phyloP scores from a whole-genome alignment of 169 alveolate species.

The Theileria parva region DNA sequence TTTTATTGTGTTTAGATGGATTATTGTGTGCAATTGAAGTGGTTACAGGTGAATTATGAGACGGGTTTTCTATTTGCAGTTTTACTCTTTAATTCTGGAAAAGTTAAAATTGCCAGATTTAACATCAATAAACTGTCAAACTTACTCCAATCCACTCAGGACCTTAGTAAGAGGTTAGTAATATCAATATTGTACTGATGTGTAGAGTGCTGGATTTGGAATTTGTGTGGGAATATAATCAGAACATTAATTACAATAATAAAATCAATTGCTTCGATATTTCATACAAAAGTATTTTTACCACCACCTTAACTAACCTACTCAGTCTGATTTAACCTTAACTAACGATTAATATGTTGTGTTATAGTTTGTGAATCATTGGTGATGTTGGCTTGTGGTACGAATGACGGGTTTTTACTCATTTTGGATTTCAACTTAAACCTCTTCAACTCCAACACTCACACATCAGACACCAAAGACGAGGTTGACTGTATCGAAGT shows the following conservation, averaged over 20 bases:
- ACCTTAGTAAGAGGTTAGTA: neutral
- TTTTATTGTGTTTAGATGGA: neutral
- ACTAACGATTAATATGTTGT: neutral
- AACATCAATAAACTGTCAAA: neutral
- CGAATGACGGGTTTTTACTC: constrained; percentile 43
- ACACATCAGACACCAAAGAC: neutral
- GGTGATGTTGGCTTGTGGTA: constrained; percentile 36
- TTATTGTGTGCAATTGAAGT: neutral
- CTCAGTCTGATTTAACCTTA: no score
- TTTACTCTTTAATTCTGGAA: neutral
- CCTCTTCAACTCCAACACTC: neutral
- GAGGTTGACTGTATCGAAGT: neutral
- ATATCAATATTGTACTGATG: neutral
- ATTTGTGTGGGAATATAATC: neutral
- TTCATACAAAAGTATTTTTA: neutral
- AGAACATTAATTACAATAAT: neutral
- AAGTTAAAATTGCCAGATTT: neutral
- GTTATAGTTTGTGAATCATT: neutral
- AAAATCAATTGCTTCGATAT: neutral
- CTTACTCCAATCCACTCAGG: neutral
- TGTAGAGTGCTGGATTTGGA: neutral
- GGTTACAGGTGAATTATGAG: neutral
- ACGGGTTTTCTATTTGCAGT: neutral
- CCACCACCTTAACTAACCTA: neutral
- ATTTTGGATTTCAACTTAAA: constrained; percentile 40